These are phyloP conservation scores for Solanum okadae DNA, from an alignment of 257 asterid species.

Conservation along the genomic window DNA sequence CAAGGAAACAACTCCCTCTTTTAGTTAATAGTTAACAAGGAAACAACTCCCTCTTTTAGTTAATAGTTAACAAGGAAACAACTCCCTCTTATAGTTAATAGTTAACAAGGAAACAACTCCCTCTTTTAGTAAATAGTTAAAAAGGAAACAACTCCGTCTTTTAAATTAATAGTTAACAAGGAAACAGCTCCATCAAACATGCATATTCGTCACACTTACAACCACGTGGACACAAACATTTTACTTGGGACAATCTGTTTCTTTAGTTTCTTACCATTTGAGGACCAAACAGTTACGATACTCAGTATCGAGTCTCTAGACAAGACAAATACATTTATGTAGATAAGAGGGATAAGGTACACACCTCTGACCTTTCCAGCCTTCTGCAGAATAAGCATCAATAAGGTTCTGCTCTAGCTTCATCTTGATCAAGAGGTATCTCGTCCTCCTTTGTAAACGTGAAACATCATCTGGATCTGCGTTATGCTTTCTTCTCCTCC, in stretches of 20 bases:
- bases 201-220: neutral
- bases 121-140: neutral
- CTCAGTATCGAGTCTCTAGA: neutral
- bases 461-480: slow-evolving; percentile 75
- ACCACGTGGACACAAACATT: neutral
- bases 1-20: neutral
- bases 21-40: neutral
- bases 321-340: neutral
- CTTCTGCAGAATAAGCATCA: slow-evolving; percentile 94
- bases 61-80: neutral
- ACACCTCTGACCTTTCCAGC: slow-evolving; percentile 99
- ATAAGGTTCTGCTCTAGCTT: slow-evolving; percentile 93
- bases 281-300: neutral
- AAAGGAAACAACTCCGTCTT: neutral
- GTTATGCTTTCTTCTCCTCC: slow-evolving; percentile 41
- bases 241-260: neutral
- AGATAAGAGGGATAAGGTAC: slow-evolving; percentile 1
- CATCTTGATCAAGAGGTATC: slow-evolving; percentile 72
- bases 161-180: neutral
- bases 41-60: neutral
- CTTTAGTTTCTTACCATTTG: neutral
- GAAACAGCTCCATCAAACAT: neutral
- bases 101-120: neutral
- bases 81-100: neutral
- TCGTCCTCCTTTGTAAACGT: slow-evolving; percentile 80